These are phyloP conservation scores for Ustilago trichophora DNA, from an alignment of 1,284 basidiomycete species.

Conservation along the genomic window DNA sequence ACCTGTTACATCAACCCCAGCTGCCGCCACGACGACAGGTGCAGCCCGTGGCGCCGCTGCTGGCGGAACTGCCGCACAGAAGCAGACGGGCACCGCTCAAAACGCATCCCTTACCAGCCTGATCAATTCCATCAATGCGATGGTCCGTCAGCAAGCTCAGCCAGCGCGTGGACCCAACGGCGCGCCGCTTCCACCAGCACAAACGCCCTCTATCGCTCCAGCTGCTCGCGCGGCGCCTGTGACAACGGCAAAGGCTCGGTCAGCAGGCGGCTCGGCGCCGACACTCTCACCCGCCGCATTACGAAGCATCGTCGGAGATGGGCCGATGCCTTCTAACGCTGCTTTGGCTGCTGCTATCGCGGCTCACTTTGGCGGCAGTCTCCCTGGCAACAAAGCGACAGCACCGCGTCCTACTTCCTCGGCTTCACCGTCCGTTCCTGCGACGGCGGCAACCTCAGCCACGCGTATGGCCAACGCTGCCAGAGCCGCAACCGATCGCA, in stretches of 20 bases:
- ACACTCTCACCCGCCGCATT: slow-evolving; percentile 23
- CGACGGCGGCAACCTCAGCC: background rate
- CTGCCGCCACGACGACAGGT: background rate
- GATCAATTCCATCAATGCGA: slow-evolving; percentile 43
- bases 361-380: slow-evolving; percentile 42
- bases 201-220: background rate
- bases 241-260: slow-evolving; percentile 7
- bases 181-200: slow-evolving; percentile 34
- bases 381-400: slow-evolving; percentile 13
- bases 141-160: slow-evolving; percentile 35
- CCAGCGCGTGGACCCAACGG: slow-evolving; percentile 45
- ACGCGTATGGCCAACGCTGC: background rate
- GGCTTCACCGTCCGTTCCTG: slow-evolving; percentile 1
- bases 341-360: slow-evolving; percentile 42
- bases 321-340: slow-evolving; percentile 47
- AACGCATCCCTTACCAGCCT: slow-evolving; percentile 27
- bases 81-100: slow-evolving; percentile 5
- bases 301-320: slow-evolving; percentile 43
- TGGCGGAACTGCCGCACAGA: background rate
- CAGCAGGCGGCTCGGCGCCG: slow-evolving; percentile 1
- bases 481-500: background rate
- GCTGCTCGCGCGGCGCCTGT: background rate
- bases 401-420: slow-evolving; percentile 8
- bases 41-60: slow-evolving; percentile 1
- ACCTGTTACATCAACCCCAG: background rate